Base-by-base conservation (phyloP, 768 basidiomycete species). In the Rossbeevera mucosa region DNA sequence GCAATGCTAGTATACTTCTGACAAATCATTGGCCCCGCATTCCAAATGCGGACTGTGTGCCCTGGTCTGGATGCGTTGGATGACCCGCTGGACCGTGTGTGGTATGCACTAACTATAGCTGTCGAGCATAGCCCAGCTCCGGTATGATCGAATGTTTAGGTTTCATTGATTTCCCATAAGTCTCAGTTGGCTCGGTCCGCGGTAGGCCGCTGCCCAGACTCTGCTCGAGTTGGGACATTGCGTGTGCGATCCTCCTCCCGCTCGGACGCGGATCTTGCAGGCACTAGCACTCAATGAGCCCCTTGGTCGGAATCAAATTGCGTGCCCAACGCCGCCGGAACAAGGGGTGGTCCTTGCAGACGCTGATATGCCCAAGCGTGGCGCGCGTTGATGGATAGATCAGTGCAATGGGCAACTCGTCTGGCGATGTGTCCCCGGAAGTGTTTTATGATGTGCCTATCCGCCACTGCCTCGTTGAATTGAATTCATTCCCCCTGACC, bases 121-220 rank as follows among this genome's bases (percentile, higher is more conserved):
- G 49, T 52, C 29, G 5, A n/a, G 64, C 66, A 68, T 64, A 60
- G 66, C 68, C 66, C 50, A 54, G 28, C 13, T 57, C 65, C 65
- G 65, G 47, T 58, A 44, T 65, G 64, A 66, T 66, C 68, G 66
- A 70, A 66, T 48, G 40, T 53, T 49, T 53, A 24, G 30, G 22
- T 50, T 46, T 55, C 43, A 20, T 6, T 38, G 36, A 38, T 38
- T 53, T 59, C 58, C 59, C 59, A 57, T 40, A 50, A n/a, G 41
- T 46, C 52, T 29, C 29, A 28, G 36, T 38, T 18, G 18, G 6
- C 25, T 41, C 59, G 53, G 63, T 33, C 56, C 51, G 52, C 44
- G 26, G 16, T 26, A 51, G 45, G 29, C 59, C 46, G 50, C 49
- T 54, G 53, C 40, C 52, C 54, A 30, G 52, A 52, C 31, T 54